Evolutionary conservation across 306 rosid species (phyloP), one percentile per base, ranked within the genome.

Genomic region (Sophora flavescens): DNA sequence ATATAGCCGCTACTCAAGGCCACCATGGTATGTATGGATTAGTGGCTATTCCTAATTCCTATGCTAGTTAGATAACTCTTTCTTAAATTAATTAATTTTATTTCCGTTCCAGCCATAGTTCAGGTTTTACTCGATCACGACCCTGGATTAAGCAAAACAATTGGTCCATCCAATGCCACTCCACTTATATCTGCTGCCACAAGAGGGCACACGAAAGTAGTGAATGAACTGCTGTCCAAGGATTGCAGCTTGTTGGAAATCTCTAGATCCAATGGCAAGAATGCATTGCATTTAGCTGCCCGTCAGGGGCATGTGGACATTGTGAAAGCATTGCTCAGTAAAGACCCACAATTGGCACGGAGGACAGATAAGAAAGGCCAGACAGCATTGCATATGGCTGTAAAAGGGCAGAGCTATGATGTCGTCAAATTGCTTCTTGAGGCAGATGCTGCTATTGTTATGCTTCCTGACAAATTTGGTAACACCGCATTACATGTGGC

Each of bases 371-470:
- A 91, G 91, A 95, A 95, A 70, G 97, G 99, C 35, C 99, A 95
- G 82, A 95, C 99, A 54, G 99, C 99, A 39, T 84, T 95, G 93
- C 99, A 95, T 75, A 95, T 95, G 99, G 97, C 99, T 45, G 99
- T 95, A 39, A 95, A 95, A 81, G 99, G 99, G 74, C 93, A 90
- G 76, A 91, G 96, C 70, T 85, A 89, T 76, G 97, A 91, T 51
- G 99, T 88, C 48, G 99, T 95, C 59, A 95, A 92, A 72, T 85
- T 86, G 85, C 99, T 95, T 79, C 99, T 95, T 6, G 86, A 82
- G 0, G 99, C 97, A 14, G 99, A 95, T 78, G 88, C 99, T 50
- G 99, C 98, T 33, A 92, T 92, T 80, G 99, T 91, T 38, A 95
- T 95, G 99, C 99, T 95, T 87, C 99, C 97, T 0, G 99, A 95